Conservation (phyloP, 495 filamentous ascomycete genomes). For the Penicillium herquei region DNA sequence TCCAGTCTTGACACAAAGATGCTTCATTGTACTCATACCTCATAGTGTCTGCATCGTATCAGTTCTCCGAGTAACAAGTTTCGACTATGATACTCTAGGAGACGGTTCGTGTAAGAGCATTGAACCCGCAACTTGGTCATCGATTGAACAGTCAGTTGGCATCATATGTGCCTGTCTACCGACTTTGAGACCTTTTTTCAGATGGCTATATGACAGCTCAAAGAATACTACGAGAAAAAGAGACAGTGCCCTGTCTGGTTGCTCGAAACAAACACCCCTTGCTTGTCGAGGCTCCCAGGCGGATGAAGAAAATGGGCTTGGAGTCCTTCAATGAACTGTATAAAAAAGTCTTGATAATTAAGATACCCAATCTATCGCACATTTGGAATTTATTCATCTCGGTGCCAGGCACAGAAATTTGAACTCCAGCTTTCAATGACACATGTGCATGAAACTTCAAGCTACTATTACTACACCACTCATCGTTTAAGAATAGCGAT, state of each 20-base stretch:
- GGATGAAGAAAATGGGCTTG: constrained; percentile 8
- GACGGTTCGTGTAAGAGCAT: constrained; percentile 23
- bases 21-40: constrained; percentile 2
- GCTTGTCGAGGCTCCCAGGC: neutral
- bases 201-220: constrained; percentile 13
- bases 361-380: too few species aligned
- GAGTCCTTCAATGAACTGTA: neutral
- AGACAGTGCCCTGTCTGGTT: neutral
- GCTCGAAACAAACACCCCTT: neutral
- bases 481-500: too few species aligned
- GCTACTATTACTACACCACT: too few species aligned
- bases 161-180: constrained; percentile 52
- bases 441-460: too few species aligned
- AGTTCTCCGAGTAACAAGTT: constrained; percentile 18
- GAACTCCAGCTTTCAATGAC: too few species aligned
- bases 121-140: constrained; percentile 44
- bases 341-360: too few species aligned
- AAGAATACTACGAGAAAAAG: neutral
- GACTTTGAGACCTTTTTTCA: constrained; percentile 34
- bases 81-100: constrained; percentile 1
- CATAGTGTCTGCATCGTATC: constrained; percentile 29
- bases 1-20: neutral
- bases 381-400: too few species aligned
- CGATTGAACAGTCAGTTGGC: constrained; percentile 50
- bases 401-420: too few species aligned